phyloP scores from a whole-genome alignment of 805 yeast species.

The Lipomyces oligophaga region DNA sequence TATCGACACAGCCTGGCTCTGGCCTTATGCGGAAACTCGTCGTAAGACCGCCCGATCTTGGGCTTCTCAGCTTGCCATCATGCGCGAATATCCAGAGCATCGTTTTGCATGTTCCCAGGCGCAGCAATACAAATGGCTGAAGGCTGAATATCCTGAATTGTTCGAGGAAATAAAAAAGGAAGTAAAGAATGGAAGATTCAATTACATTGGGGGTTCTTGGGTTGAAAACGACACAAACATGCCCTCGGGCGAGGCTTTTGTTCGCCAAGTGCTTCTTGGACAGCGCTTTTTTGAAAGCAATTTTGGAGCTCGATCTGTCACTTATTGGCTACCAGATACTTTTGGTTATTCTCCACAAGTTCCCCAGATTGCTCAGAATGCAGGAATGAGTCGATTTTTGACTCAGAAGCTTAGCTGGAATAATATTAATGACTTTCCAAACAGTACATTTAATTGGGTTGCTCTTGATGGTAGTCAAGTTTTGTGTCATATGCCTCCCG shows the following conservation, averaged over 20 bases:
- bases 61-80: constrained; percentile 83
- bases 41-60: constrained; percentile 91
- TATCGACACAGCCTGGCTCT: constrained; percentile 91
- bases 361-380: constrained; percentile 86
- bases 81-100: constrained; percentile 88
- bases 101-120: constrained; percentile 93
- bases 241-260: constrained; percentile 90
- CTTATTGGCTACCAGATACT: constrained; percentile 96
- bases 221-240: constrained; percentile 95
- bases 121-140: constrained; percentile 92
- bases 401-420: constrained; percentile 97
- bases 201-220: constrained; percentile 97
- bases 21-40: constrained; percentile 98
- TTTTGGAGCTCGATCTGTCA: constrained; percentile 69
- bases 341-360: constrained; percentile 95
- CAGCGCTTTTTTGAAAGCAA: constrained; percentile 77
- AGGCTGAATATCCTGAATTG: constrained; percentile 78
- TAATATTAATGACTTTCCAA: constrained; percentile 86
- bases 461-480: constrained; percentile 87
- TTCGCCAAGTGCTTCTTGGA: constrained; percentile 84
- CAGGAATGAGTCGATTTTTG: constrained; percentile 77
- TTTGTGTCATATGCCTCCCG: constrained; percentile 96
- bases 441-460: constrained; percentile 90
- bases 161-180: constrained; percentile 56
- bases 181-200: constrained; percentile 66